Percentiles rank a stretch among this genome's conserved stretches.
phyloP scores from a whole-genome alignment of 2,329 filamentous ascomycete genomes.

The Nakataea oryzae region DNA sequence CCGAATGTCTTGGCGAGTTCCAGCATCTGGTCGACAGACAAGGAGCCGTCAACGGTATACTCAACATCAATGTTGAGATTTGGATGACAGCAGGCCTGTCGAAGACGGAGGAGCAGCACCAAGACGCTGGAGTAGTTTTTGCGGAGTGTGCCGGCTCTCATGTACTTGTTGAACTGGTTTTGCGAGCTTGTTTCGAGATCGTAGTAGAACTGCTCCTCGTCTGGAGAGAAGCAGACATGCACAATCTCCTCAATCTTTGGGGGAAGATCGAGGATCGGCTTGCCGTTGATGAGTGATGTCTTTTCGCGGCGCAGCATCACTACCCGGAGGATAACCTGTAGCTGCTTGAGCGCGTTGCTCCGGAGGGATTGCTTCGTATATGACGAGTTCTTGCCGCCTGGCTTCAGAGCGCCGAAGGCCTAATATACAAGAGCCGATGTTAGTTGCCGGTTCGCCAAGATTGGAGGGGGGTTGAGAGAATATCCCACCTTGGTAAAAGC shows the following conservation, averaged over 20 bases:
- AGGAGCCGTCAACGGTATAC: constrained; percentile 29
- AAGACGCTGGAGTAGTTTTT: constrained; percentile 72
- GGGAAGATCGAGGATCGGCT: constrained; percentile 62
- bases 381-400: constrained; percentile 12
- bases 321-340: constrained; percentile 68
- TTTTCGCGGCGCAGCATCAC: constrained; percentile 79
- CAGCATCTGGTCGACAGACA: constrained; percentile 29
- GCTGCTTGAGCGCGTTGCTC: constrained; percentile 52
- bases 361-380: constrained; percentile 33
- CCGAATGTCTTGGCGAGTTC: constrained; percentile 45
- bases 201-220: constrained; percentile 55
- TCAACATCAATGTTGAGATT: constrained; percentile 47
- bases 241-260: constrained; percentile 51
- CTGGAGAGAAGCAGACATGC: constrained; percentile 55
- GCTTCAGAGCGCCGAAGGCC: constrained; percentile 26
- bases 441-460: constrained; percentile 8
- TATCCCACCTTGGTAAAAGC: constrained; percentile 45
- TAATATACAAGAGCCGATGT: constrained; percentile 12
- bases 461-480: background rate
- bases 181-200: constrained; percentile 57
- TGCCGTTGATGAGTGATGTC: constrained; percentile 65
- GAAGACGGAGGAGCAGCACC: constrained; percentile 67
- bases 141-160: constrained; percentile 56
- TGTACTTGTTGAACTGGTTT: constrained; percentile 66
- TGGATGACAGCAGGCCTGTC: constrained; percentile 72